Percentiles rank a stretch among this genome's conserved stretches.
phyloP scores from a whole-genome alignment of 768 basidiomycete genomes.

The Calocybe indica region DNA sequence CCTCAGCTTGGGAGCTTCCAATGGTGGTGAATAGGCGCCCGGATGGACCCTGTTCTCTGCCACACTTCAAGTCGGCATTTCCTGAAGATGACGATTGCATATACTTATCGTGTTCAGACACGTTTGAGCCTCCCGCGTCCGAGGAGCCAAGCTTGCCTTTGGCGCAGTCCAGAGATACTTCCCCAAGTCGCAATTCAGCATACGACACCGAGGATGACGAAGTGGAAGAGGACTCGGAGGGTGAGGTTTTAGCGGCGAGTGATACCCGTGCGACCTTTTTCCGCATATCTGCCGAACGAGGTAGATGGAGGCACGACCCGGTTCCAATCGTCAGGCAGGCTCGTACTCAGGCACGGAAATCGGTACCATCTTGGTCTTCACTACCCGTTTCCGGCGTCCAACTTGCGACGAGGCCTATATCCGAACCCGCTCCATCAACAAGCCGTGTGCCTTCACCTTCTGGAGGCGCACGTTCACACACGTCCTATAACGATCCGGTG shows the following conservation, averaged over 20 bases:
- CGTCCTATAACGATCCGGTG: neutral
- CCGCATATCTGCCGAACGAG: conserved; percentile 51
- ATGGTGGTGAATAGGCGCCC: conserved; percentile 7
- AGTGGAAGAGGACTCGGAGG: conserved; percentile 20
- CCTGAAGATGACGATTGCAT: conserved; percentile 18
- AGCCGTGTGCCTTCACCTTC: conserved; percentile 3
- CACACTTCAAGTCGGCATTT: conserved; percentile 22
- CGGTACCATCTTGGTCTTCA: conserved; percentile 26
- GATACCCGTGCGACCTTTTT: conserved; percentile 45
- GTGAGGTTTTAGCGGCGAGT: conserved; percentile 18
- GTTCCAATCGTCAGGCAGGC: conserved; percentile 22
- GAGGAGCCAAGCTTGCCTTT: conserved; percentile 13
- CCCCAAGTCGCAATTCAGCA: conserved; percentile 17
- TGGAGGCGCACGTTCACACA: conserved; percentile 5
- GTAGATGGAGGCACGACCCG: conserved; percentile 51
- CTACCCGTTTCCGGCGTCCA: conserved; percentile 20
- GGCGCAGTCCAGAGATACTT: conserved; percentile 17
- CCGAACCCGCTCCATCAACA: conserved; percentile 21
- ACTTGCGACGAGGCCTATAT: conserved; percentile 24
- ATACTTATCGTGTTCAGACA: conserved; percentile 26
- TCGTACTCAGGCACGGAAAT: conserved; percentile 22
- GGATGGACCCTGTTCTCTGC: conserved; percentile 16
- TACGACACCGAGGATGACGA: conserved; percentile 31
- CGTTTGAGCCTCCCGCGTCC: conserved; percentile 25
- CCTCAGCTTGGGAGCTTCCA: conserved; percentile 18